phyloP scores from a whole-genome alignment of 331 rosid species.

The Rosa hybrid region DNA sequence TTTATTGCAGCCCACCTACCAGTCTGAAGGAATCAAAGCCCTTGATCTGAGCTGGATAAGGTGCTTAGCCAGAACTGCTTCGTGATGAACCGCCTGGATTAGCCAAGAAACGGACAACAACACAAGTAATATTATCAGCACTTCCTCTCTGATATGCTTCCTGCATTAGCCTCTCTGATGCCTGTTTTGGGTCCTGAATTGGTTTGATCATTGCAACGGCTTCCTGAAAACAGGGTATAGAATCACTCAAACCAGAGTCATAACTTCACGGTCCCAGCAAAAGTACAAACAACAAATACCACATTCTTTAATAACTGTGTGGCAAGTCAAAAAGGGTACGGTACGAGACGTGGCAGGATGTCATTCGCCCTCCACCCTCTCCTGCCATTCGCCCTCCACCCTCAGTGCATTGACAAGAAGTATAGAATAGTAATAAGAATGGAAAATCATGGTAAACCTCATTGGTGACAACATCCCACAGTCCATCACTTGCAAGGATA shows the following conservation, averaged over 20 bases:
- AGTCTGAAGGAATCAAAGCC: conserved; percentile 21
- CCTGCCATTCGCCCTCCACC: not conserved
- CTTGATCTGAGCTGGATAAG: conserved; percentile 18
- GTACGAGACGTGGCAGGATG: not conserved
- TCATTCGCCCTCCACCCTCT: not conserved
- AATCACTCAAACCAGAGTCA: not conserved
- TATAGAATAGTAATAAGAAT: not conserved
- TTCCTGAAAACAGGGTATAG: conserved; percentile 49
- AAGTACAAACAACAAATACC: not conserved
- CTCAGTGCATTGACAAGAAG: not conserved
- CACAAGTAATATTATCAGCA: conserved; percentile 87
- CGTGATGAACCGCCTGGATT: conserved; percentile 60
- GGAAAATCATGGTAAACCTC: conserved; percentile 56
- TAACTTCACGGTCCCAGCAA: not conserved
- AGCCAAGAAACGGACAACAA: conserved; percentile 85
- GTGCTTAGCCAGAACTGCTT: conserved; percentile 41
- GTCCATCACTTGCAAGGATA: conserved; percentile 91
- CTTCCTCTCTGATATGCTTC: conserved; percentile 92
- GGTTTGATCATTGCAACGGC: conserved; percentile 82
- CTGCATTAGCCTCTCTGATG: conserved; percentile 76
- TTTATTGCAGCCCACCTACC: conserved; percentile 32
- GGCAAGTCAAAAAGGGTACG: not conserved
- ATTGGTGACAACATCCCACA: conserved; percentile 97
- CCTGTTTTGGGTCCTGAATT: conserved; percentile 75
- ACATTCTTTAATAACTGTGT: not conserved